Evolutionary conservation across 2,329 filamentous ascomycete species (phyloP).

Genomic region (Aspergillus sp.): DNA sequence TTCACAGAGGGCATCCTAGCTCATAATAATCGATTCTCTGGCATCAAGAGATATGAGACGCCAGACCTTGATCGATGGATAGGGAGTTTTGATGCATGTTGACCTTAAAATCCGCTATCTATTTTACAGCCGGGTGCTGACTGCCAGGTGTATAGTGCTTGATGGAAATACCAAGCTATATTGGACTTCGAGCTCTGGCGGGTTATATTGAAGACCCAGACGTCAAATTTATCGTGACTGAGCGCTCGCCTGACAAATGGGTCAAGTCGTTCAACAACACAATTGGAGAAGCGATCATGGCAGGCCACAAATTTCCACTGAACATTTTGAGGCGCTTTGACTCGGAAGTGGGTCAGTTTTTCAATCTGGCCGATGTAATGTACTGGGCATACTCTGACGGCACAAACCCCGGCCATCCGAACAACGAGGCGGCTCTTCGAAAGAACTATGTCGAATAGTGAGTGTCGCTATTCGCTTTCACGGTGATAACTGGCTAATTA

Average conservation of each 20-base stretch:
- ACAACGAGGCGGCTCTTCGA: constrained; percentile 18
- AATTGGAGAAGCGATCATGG: constrained; percentile 3
- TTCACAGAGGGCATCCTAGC: constrained; percentile 22
- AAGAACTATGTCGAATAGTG: constrained; percentile 26
- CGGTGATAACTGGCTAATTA: background rate
- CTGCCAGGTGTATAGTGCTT: constrained; percentile 14
- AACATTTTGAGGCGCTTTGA: constrained; percentile 26
- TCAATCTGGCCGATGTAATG: constrained; percentile 12
- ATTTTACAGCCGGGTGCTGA: background rate
- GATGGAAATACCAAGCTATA: constrained; percentile 24
- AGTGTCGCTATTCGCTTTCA: constrained; percentile 2
- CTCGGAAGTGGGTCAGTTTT: constrained; percentile 16
- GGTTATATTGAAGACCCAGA: constrained; percentile 24
- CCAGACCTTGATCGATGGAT: constrained; percentile 25
- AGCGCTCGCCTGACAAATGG: constrained; percentile 26
- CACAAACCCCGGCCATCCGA: constrained; percentile 14
- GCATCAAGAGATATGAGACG: constrained; percentile 16
- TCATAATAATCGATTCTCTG: constrained; percentile 22
- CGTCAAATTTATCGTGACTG: constrained; percentile 29
- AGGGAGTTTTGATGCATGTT: constrained; percentile 20
- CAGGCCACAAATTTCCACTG: constrained; percentile 18
- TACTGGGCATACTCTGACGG: constrained; percentile 16
- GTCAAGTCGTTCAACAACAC: constrained; percentile 25
- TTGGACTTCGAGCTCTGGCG: constrained; percentile 20
- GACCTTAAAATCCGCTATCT: constrained; percentile 12